These are phyloP conservation scores for Chamaecrista fasciculata DNA, from an alignment of 306 rosid genomes.

Conservation along the genomic window DNA sequence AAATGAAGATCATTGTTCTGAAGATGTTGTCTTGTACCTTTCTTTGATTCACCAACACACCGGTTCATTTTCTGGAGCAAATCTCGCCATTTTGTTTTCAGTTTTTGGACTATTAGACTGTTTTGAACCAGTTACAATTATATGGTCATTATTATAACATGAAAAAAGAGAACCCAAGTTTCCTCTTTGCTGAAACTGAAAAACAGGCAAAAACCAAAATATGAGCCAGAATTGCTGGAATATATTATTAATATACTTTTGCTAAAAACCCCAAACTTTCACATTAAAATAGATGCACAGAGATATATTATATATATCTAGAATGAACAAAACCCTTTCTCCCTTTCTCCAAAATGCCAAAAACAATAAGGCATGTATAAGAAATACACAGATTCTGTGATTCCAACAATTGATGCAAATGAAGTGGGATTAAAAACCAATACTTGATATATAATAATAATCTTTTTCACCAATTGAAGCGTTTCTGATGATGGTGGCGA, in stretches of 20 bases:
- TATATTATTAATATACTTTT: background rate
- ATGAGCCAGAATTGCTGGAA: constrained; percentile 6
- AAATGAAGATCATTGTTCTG: constrained; percentile 33
- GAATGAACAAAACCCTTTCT: constrained; percentile 1
- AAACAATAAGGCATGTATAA: background rate
- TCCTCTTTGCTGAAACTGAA: background rate
- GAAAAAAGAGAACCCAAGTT: background rate
- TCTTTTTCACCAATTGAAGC: constrained; percentile 42
- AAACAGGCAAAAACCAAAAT: background rate
- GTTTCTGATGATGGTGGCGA: constrained; percentile 47
- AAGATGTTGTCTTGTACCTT: constrained; percentile 21
- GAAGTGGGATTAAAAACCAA: background rate
- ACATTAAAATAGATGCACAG: constrained; percentile 2
- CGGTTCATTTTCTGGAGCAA: constrained; percentile 17
- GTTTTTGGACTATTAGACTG: background rate
- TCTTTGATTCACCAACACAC: constrained; percentile 16
- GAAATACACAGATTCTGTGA: background rate
- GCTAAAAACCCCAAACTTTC: constrained; percentile 3
- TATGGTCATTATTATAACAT: background rate
- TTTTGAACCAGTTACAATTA: background rate
- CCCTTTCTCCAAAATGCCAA: background rate
- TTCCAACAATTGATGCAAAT: background rate
- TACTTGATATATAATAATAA: too few relatives aligned
- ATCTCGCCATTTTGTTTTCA: background rate
- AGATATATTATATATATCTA: background rate